Base-by-base conservation (phyloP, 129 eudicot species). In the Heracleum sosnowskyi region DNA sequence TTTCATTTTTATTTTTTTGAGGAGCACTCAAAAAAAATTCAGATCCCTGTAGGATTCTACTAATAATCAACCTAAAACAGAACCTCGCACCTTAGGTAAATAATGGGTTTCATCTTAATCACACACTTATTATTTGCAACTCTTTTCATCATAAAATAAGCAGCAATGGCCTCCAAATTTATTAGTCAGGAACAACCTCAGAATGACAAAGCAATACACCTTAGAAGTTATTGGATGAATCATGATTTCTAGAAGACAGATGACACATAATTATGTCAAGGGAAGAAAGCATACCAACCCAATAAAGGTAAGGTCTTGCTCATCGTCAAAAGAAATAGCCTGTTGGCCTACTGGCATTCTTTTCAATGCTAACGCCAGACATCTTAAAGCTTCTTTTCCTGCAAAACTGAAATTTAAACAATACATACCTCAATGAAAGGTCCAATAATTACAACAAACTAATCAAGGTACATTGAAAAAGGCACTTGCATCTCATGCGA, bases 251-350 rank as follows among this genome's bases (percentile, higher is more conserved):
- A 39, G 11, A 40, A n/a, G 35, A 37, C 49, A 45, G 5, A 44
- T 46, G 77, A 28, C 63, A 29, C 64, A 1, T 33, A 44, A 82
- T 9, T 55, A 39, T n/a, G 70, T 47, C 26, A 84, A 53, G 84
- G 82, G 81, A 83, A 84, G 91, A 89, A 85, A 85, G 90, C 97
- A 80, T 90, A 96, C 99, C 99, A 96, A 87, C 90, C 97, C 99
- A 92, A 96, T 92, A 86, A 96, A 96, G 55, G 97, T 96, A 46
- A 96, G 95, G 83, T 92, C 97, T 75, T 89, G 87, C 53, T 96
- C 99, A 74, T 96, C 99, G 74, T 88, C 88, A 55, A 87, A 76
- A 69, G 99, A 88, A 35, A 96, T 85, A 82, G 83, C 76, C 78
- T 96, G 97, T 76, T 90, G 96, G 78, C 94, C 97, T 55, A 81